Percentiles rank a stretch among this genome's conserved stretches.
phyloP scores from a whole-genome alignment of 345 rosid species.

The Hibiscus trionum region DNA sequence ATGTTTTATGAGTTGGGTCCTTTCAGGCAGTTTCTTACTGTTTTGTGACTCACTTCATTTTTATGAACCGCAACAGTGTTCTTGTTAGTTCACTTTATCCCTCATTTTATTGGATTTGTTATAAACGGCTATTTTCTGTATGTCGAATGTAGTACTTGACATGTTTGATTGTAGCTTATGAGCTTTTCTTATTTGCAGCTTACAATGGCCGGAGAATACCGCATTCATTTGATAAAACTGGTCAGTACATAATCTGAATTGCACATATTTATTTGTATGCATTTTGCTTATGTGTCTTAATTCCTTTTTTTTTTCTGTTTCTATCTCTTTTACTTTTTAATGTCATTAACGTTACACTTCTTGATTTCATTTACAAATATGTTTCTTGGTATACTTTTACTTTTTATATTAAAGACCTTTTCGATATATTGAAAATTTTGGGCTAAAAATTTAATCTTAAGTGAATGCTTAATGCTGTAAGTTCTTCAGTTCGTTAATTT shows the following conservation, averaged over 20 bases:
- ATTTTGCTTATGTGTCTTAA: background rate
- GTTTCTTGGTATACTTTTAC: background rate
- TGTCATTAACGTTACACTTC: background rate
- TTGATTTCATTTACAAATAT: background rate
- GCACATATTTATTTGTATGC: background rate
- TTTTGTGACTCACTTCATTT: background rate
- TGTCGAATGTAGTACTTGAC: background rate
- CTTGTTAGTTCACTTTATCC: background rate
- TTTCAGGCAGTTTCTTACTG: background rate
- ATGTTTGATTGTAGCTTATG: background rate
- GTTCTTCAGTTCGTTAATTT: background rate
- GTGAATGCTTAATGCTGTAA: background rate
- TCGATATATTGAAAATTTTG: background rate
- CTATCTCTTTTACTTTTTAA: background rate
- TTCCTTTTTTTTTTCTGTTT: background rate
- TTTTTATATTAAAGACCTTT: background rate
- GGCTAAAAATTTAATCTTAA: background rate
- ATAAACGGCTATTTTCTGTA: background rate
- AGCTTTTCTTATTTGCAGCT: conserved; percentile 43
- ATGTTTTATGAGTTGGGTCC: background rate
- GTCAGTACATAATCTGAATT: conserved; percentile 35
- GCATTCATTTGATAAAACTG: conserved; percentile 75
- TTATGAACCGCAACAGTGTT: background rate
- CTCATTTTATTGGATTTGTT: background rate
- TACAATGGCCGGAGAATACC: conserved; percentile 75